Conservation (phyloP, 345 rosid species). For the Arabidopsis suecica region DNA sequence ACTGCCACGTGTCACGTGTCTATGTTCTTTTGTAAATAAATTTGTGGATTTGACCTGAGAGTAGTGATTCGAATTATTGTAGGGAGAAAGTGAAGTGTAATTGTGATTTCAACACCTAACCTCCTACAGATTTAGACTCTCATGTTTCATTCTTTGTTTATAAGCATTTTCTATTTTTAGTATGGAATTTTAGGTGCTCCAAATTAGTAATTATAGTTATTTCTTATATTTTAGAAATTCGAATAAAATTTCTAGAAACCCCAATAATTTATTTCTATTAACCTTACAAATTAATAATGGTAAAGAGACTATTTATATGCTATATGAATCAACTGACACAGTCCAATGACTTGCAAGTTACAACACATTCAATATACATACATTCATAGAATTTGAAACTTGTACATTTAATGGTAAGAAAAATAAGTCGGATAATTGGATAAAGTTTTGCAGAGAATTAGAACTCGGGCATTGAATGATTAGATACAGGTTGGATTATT, state of each 20-base stretch:
- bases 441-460: background rate
- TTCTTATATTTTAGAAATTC: no score
- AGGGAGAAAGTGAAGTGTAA: conserved; percentile 9
- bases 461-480: background rate
- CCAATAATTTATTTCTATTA: background rate
- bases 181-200: conserved; percentile 9
- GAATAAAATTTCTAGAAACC: conserved; percentile 5
- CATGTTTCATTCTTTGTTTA: conserved; percentile 15
- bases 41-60: conserved; percentile 17
- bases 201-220: background rate
- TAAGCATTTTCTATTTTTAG: conserved; percentile 16
- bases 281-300: conserved; percentile 4
- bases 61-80: conserved; percentile 16
- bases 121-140: conserved; percentile 7
- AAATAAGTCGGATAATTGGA: background rate
- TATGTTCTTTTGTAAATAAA: conserved; percentile 4
- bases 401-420: conserved; percentile 14
- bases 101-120: conserved; percentile 40
- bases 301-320: conserved; percentile 9
- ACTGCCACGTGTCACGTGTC: conserved; percentile 13
- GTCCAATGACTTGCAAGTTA: conserved; percentile 7
- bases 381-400: conserved; percentile 21
- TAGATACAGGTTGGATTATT: background rate
- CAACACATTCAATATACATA: conserved; percentile 23
- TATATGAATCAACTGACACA: conserved; percentile 14